Evolutionary conservation across 2,329 filamentous ascomycete species (phyloP), one percentile per base, ranked within the genome.

Genomic region (Blastomyces percursus): DNA sequence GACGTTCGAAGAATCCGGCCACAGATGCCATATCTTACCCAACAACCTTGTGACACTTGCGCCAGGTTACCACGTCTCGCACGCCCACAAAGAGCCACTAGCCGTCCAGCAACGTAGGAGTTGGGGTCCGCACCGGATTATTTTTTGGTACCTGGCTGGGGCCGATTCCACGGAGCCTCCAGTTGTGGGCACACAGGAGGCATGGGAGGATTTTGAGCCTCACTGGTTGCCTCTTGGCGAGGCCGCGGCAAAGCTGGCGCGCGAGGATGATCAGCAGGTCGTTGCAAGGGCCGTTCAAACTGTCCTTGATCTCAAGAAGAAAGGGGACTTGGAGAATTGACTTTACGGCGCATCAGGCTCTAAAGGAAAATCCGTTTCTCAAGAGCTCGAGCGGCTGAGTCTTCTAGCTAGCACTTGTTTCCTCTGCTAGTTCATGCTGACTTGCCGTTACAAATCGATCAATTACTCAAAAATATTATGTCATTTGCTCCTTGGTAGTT

Each of bases 1-100:
- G 60, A 71, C 70, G 3, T 62, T 66, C 42, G 70, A 72, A 59
- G 70, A 71, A 59, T 67, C 65, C 19, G 61, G 62, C 30, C 64
- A 62, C 50, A 59, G 42, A 32, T 61, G 51, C n/a, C 40, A 50
- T 6, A 42, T 65, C 30, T 42, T 65, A 38, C 61, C 57, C 30
- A 48, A 61, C 27, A 61, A 21, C 24, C 52, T 63, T 27, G 50
- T 27, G 40, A 60, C 61, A 35, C 55, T 46, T 51, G 62, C 65
- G 2, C 11, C 62, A 60, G 44, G 60, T 3, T 40, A 42, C 6
- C 9, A 40, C 9, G 32, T 38, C 4, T 40, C 54, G 8, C 51
- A 32, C 8, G 52, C 58, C 21, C 50, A 57, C 16, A 64, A 54
- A 16, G 62, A 66, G 38, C 64, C 61, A 3, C 11, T 63, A 61